These are phyloP conservation scores for Chrysanthemum seticuspe DNA, from an alignment of 129 eudicot species.

Conservation along the genomic window DNA sequence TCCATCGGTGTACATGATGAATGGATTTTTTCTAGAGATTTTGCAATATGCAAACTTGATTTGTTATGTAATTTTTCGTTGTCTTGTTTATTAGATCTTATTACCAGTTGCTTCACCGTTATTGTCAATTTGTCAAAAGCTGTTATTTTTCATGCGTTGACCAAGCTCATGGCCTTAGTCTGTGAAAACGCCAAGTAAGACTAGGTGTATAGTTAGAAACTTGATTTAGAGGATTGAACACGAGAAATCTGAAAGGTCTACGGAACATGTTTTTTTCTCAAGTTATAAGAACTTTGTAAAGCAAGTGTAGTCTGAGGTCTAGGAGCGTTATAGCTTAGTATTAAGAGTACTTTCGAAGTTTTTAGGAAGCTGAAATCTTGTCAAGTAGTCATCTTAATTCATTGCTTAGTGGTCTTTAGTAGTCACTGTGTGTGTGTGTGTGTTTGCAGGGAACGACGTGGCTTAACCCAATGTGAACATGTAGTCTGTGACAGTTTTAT, in stretches of 20 bases:
- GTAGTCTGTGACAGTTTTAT: not conserved
- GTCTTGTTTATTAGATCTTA: constrained; percentile 1
- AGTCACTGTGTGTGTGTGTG: constrained; percentile 4
- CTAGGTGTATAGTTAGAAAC: not conserved
- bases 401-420: not conserved
- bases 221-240: constrained; percentile 1
- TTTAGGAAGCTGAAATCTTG: not conserved
- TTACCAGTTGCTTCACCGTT: not conserved
- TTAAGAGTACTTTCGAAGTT: not conserved
- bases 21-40: constrained; percentile 12
- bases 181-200: not conserved
- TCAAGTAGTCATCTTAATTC: constrained; percentile 1
- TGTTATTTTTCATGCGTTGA: not conserved
- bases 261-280: not conserved
- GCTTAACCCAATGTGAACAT: constrained; percentile 10
- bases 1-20: not conserved
- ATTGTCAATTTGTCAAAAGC: not conserved
- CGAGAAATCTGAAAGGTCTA: not conserved
- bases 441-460: not conserved
- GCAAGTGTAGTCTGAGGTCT: constrained; percentile 4
- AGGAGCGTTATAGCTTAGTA: not conserved
- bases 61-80: not conserved
- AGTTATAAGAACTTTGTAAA: not conserved
- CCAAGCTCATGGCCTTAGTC: not conserved
- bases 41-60: constrained; percentile 2